Conservation (phyloP, 345 rosid species). For the Citrus inodora region DNA sequence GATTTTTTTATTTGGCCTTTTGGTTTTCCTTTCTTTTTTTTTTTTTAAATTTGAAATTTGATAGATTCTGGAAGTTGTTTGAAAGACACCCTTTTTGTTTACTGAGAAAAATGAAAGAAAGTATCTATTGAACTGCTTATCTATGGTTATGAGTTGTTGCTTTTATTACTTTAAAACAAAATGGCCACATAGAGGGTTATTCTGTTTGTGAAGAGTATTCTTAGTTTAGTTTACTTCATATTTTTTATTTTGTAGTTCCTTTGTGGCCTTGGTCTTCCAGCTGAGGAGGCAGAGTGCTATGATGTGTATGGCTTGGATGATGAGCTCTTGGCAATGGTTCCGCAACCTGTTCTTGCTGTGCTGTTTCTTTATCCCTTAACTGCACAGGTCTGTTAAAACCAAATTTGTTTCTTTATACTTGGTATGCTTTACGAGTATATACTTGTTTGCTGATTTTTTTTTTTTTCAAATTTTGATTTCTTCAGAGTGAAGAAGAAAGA, state of each 20-base stretch:
- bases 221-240: background rate
- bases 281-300: slow-evolving; percentile 63
- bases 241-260: slow-evolving; percentile 52
- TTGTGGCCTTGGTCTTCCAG: slow-evolving; percentile 78
- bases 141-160: background rate
- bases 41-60: background rate
- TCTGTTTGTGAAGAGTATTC: background rate
- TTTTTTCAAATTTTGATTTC: background rate
- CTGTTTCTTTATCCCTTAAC: slow-evolving; percentile 86
- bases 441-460: slow-evolving; percentile 10
- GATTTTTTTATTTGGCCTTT: too few relatives aligned
- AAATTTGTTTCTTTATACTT: background rate
- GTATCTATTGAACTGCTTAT: too few relatives aligned
- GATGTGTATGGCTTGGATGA: slow-evolving; percentile 93
- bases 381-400: slow-evolving; percentile 47
- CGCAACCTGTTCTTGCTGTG: slow-evolving; percentile 87
- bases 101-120: too few relatives aligned
- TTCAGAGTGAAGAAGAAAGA: slow-evolving; percentile 83
- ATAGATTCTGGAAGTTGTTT: background rate
- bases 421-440: background rate
- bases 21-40: too few relatives aligned
- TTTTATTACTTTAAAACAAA: background rate
- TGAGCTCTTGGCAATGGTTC: slow-evolving; percentile 85
- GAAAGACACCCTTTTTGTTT: background rate
- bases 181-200: background rate